phyloP scores from a whole-genome alignment of 192 early-diverging fungal species.

The Coemansia sp. region DNA sequence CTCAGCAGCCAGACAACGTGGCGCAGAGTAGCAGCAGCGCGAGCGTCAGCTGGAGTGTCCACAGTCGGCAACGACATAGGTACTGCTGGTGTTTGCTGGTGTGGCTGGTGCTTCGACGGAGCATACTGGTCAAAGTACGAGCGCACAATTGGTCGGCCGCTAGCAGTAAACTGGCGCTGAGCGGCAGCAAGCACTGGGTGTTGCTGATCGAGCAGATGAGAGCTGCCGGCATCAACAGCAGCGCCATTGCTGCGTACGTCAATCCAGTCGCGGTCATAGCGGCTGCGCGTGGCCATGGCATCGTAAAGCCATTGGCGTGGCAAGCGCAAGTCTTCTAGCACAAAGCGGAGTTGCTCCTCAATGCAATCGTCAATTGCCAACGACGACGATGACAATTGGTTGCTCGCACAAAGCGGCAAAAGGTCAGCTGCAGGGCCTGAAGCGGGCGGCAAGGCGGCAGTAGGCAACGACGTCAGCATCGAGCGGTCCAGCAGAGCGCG shows the following conservation, averaged over 20 bases:
- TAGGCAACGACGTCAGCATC: conserved; percentile 18
- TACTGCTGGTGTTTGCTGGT: background rate
- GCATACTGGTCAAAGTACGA: background rate
- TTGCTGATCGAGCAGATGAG: background rate
- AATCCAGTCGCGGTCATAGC: conserved; percentile 50
- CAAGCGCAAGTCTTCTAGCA: conserved; percentile 58
- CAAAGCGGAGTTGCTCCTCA: conserved; percentile 52
- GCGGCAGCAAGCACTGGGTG: background rate
- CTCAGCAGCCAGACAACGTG: conserved; percentile 44
- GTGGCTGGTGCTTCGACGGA: background rate
- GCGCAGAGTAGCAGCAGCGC: conserved; percentile 21
- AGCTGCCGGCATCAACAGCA: background rate
- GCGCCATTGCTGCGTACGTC: conserved; percentile 6
- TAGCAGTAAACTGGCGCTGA: conserved; percentile 4
- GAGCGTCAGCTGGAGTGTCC: background rate
- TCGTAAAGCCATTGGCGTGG: conserved; percentile 59
- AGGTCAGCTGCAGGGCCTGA: conserved; percentile 3
- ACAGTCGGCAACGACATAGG: background rate
- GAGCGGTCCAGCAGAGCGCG: conserved; percentile 33
- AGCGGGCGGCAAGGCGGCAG: background rate
- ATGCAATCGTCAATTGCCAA: background rate
- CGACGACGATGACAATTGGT: background rate
- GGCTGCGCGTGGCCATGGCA: conserved; percentile 48
- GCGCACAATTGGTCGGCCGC: conserved; percentile 3
- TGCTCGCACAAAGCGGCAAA: background rate